These are phyloP conservation scores for Penicillium polonicum DNA, from an alignment of 2,329 filamentous ascomycete genomes.

Conservation along the genomic window DNA sequence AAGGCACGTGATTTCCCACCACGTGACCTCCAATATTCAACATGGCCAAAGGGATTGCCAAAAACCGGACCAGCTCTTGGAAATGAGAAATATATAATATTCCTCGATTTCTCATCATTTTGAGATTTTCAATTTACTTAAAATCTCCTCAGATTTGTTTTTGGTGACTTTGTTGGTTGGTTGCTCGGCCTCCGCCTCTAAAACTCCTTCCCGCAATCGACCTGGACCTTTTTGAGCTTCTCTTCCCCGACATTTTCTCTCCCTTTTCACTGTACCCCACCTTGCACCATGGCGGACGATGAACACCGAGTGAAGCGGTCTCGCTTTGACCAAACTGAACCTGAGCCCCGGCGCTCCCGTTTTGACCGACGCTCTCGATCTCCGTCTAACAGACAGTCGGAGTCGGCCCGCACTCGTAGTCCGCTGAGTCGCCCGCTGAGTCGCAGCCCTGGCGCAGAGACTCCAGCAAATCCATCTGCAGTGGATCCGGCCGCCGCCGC, in stretches of 20 bases:
- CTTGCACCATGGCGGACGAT: constrained; percentile 67
- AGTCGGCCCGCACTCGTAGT: constrained; percentile 75
- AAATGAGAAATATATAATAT: background rate
- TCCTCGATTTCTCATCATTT: background rate
- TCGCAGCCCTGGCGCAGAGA: constrained; percentile 48
- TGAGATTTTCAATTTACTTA: background rate
- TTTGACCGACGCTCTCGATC: constrained; percentile 93
- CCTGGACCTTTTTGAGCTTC: constrained; percentile 11
- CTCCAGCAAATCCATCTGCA: constrained; percentile 46
- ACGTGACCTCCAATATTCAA: background rate
- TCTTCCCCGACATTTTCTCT: constrained; percentile 5
- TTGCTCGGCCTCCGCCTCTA: constrained; percentile 20
- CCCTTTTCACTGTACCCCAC: background rate
- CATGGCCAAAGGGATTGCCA: background rate
- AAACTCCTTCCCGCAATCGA: constrained; percentile 21
- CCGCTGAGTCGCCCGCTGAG: constrained; percentile 57
- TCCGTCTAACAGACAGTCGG: constrained; percentile 65
- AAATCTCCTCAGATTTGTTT: background rate
- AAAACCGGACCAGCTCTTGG: background rate
- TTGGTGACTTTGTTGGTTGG: background rate
- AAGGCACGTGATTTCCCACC: constrained; percentile 8
- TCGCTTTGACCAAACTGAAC: constrained; percentile 89
- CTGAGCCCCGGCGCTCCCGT: constrained; percentile 75
- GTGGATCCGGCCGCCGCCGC: constrained; percentile 74
- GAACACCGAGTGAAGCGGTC: constrained; percentile 79